Evolutionary conservation across 345 rosid genomes (phyloP), one percentile per base, ranked within the genome.

Genomic region (Brassica nigra): DNA sequence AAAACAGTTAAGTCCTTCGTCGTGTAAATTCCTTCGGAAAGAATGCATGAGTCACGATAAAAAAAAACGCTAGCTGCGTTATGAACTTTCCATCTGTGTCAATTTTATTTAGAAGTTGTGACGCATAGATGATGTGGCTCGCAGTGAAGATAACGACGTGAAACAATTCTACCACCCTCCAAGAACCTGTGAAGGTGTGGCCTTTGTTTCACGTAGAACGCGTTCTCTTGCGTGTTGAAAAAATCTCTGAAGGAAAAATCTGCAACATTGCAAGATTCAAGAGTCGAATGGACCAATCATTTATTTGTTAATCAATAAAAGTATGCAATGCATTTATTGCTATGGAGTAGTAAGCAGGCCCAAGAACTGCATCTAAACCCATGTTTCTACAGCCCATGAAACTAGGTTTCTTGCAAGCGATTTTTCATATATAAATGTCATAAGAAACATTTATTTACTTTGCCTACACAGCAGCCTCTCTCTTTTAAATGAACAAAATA

Each of bases 111-210:
- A 92, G 78, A 71, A 94, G 91, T 75, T 90, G 94, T 54, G 86
- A 89, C 0, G 97, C 98, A 62, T 94, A 94, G 80, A 90, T 89
- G 89, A 93, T 90, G 80, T 89, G 97, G 86, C 97, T 94, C 16
- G 98, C 98, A 14, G 98, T 94, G 78, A 94, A 90, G 81, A 94
- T 87, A 49, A 90, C 84, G 47, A 94, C 88, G 76, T 88, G 91
- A 85, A 94, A 94, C 90, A 92, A 82, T 62, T 92, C 98, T 11
- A 88, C 97, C 76, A 87, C 97, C 86, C 87, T 92, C 89, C 88
- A 94, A 86, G 87, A 94, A 94, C 70, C 73, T 81, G 58, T 86
- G 84, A 70, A 92, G 90, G 84, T 89, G 72, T 80, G 98, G 97
- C 92, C 98, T 88, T 85, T 87, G 83, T 81, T 84, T 94, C 65